Conservation (phyloP, 225 moss, liverwort and hornwort species). For the Straminergon stramineum region DNA sequence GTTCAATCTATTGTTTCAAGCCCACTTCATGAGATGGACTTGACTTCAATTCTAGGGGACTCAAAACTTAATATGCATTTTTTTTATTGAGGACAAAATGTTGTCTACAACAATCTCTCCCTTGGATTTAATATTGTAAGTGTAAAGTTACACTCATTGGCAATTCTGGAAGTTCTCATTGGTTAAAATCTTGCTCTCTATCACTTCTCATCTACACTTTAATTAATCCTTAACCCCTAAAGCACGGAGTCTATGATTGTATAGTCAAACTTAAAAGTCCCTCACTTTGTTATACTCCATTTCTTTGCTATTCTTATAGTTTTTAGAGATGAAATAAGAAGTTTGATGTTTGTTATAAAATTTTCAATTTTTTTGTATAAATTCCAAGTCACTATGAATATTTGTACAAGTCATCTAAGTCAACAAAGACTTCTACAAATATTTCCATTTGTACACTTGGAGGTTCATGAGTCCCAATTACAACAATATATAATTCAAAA, state of each 20-base stretch:
- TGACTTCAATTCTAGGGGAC: background rate
- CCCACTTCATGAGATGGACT: background rate
- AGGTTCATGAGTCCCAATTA: too few relatives aligned
- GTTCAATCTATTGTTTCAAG: background rate
- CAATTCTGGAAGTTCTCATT: background rate
- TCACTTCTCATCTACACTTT: background rate
- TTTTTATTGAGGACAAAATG: background rate
- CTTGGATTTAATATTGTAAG: background rate
- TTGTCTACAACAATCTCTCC: rapidly evolving
- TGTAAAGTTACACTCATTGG: background rate
- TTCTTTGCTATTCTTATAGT: background rate
- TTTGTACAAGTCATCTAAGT: too few relatives aligned
- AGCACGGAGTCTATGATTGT: rapidly evolving
- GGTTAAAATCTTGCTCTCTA: background rate
- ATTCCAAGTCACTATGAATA: background rate
- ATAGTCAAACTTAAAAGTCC: background rate
- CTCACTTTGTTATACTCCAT: background rate
- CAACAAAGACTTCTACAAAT: too few relatives aligned
- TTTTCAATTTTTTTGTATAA: background rate
- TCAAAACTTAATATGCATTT: background rate
- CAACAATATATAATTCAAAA: too few relatives aligned
- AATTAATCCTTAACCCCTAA: background rate
- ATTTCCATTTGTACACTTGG: too few relatives aligned
- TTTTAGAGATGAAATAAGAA: background rate
- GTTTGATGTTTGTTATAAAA: background rate